phyloP scores from a whole-genome alignment of 345 rosid genomes.

The Anastatica hierochuntica region DNA sequence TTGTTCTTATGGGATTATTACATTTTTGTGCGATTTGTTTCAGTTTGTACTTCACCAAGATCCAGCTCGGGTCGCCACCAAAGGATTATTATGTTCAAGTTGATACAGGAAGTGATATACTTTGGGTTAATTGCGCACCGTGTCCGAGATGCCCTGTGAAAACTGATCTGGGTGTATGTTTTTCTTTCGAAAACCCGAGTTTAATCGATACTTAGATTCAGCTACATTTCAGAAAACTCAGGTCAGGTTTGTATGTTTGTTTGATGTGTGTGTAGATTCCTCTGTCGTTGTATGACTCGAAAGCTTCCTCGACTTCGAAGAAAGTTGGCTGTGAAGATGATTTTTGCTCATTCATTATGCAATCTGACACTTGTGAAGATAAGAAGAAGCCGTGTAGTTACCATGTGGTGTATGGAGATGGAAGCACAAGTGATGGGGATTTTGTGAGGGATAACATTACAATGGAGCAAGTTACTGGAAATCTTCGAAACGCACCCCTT shows the following conservation, averaged over 20 bases:
- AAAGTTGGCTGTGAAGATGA: constrained; percentile 22
- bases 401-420: constrained; percentile 29
- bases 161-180: constrained; percentile 76
- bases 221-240: background rate
- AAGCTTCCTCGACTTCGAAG: constrained; percentile 9
- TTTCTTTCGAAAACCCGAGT: background rate
- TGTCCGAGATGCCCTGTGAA: constrained; percentile 68
- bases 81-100: constrained; percentile 74
- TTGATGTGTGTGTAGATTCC: constrained; percentile 35
- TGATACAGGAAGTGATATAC: constrained; percentile 93
- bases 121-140: constrained; percentile 82
- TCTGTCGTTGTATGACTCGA: constrained; percentile 26
- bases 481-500: constrained; percentile 16
- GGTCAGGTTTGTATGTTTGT: background rate
- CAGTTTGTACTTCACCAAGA: constrained; percentile 75
- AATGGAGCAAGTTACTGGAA: constrained; percentile 20
- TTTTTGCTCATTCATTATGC: constrained; percentile 15
- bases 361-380: constrained; percentile 12
- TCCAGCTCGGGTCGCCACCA: constrained; percentile 73
- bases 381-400: constrained; percentile 19
- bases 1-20: background rate
- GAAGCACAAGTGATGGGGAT: constrained; percentile 27
- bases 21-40: constrained; percentile 14
- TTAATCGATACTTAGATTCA: background rate
- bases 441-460: constrained; percentile 24